A percentile compares a stretch with the other conserved stretches of the same genome.
These are phyloP conservation scores for Porcisia hertigi DNA, from an alignment of 208 protist species.

Conservation along the genomic window DNA sequence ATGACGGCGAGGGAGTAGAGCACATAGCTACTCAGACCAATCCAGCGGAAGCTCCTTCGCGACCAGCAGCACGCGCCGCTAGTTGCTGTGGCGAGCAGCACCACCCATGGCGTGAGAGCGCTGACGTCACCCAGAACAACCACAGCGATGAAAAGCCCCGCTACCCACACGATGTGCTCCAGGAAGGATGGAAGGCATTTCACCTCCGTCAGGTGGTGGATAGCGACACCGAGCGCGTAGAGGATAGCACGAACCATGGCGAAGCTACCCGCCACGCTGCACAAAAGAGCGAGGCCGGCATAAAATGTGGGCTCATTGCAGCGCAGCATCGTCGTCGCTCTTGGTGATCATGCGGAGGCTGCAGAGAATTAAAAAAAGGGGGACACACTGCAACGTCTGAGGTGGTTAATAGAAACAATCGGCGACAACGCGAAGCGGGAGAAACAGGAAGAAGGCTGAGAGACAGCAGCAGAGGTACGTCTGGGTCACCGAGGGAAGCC, in stretches of 20 bases:
- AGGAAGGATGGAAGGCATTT: background rate
- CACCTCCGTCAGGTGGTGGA: background rate
- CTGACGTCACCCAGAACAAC: conserved; percentile 19
- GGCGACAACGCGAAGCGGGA: background rate
- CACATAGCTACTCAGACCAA: conserved; percentile 26
- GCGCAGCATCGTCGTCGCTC: conserved; percentile 4
- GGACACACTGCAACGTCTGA: background rate
- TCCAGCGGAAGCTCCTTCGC: conserved; percentile 28
- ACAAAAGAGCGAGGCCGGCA: conserved; percentile 3
- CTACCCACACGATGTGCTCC: conserved; percentile 3
- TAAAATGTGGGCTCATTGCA: conserved; percentile 25
- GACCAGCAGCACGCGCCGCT: conserved; percentile 36
- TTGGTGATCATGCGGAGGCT: background rate
- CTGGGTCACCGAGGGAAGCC: background rate
- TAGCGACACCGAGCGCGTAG: conserved; percentile 1
- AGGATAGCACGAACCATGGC: conserved; percentile 9
- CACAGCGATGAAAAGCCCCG: conserved; percentile 1
- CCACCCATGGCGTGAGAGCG: conserved; percentile 18
- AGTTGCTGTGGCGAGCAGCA: conserved; percentile 16
- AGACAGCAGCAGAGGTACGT: background rate
- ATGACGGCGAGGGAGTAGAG: conserved; percentile 13
- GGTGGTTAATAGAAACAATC: background rate
- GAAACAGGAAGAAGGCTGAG: background rate
- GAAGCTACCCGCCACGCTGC: background rate
- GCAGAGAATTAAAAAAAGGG: background rate